These are phyloP conservation scores for Gynochthodes officinalis DNA, from an alignment of 257 asterid species.

Conservation along the genomic window DNA sequence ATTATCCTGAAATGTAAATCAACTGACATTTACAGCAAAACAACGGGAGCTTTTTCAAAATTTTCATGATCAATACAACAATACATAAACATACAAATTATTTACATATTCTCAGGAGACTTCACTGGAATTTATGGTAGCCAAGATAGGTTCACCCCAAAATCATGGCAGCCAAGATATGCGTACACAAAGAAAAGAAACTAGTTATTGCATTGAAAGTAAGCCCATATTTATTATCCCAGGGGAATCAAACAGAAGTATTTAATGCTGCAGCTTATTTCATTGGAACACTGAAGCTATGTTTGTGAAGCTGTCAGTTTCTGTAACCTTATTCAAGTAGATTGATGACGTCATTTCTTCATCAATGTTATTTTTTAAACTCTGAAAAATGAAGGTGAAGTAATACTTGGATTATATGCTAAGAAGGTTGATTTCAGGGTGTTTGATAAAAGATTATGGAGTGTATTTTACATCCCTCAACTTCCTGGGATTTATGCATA, in stretches of 20 bases:
- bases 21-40: background rate
- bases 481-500: background rate
- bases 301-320: slow-evolving; percentile 17
- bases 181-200: too few species aligned
- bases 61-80: background rate
- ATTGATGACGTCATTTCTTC: slow-evolving; percentile 13
- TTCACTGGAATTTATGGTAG: background rate
- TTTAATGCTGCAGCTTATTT: slow-evolving; percentile 22
- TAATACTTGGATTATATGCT: slow-evolving; percentile 7
- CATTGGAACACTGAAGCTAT: slow-evolving; percentile 24
- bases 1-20: background rate
- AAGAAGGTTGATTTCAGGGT: background rate
- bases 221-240: background rate
- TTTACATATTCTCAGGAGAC: background rate
- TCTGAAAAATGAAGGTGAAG: slow-evolving; percentile 7
- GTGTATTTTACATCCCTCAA: background rate
- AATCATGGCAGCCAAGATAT: background rate
- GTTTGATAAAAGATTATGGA: slow-evolving; percentile 4
- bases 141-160: background rate
- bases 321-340: slow-evolving; percentile 23
- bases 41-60: background rate
- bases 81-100: background rate
- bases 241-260: slow-evolving; percentile 12
- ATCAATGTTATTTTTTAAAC: slow-evolving; percentile 6
- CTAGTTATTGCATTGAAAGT: background rate